Evolutionary conservation across 345 rosid genomes (phyloP), one percentile per base, ranked within the genome.

Genomic region (Syzygium grande): DNA sequence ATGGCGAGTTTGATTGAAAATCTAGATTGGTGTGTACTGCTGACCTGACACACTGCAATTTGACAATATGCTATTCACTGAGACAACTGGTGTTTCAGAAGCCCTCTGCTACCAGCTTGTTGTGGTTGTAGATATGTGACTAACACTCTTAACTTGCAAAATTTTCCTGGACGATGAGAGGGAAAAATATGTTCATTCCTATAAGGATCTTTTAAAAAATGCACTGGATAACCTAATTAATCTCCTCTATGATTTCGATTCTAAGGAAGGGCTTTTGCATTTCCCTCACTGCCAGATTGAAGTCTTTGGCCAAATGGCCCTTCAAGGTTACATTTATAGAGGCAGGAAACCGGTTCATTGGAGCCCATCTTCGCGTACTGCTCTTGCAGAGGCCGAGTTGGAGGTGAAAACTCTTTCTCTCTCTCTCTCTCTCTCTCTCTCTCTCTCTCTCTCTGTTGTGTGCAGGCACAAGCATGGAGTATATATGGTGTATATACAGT

Each of bases 311-410:
- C 93, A 95, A 90, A 97, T 97, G 98, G 95, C 95, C 86, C 91
- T 96, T 89, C 92, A 91, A 95, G 99, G 98, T 79, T 93, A 94
- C 88, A 96, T 96, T 68, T 97, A 95, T 83, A 94, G 99, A 91
- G 99, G 99, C 89, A 94, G 96, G 90, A 97, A 97, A 91, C 99
- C 98, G 51, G 99, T 97, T 91, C 97, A 96, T 89, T 97, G 99
- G 99, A 97, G 99, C 92, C 99, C 99, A 86, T 95, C 98, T 88
- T 95, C 99, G 43, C 95, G 96, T 83, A 97, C 99, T 84, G 99
- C 99, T 89, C 99, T 97, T 91, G 99, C 99, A 83, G 99, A 96
- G 93, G 98, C 99, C 30, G 99, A 97, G 92, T 92, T 97, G 92
- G 99, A 97, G 98, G 99, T 97, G 92, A 83, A 89, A 38, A 30